Evolutionary conservation across 2,329 filamentous ascomycete species (phyloP), one percentile per base, ranked within the genome.

Genomic region (Xylariomycetidae sp.): DNA sequence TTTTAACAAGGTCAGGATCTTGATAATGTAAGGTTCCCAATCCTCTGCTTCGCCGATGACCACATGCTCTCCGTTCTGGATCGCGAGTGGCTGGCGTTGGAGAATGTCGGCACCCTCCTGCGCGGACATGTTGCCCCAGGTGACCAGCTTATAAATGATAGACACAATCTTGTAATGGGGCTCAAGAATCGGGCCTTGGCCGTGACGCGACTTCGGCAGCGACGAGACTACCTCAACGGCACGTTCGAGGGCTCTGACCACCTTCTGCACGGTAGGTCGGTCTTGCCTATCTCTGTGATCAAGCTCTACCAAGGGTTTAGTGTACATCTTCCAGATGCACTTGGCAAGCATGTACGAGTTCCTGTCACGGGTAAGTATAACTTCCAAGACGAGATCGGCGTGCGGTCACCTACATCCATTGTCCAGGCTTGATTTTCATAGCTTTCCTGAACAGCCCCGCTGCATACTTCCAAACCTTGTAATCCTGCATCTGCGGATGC

Each of bases 141-240:
- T 67, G 12, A 94, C 84, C 16, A 95, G 71, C 58, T 96, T 95
- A 63, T 94, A 80, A 6, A 88, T 64, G 15, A 92, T 67, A 3
- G 85, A 84, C 22, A 92, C 74, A 14, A 95, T 81, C 62, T 94
- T 95, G 68, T 94, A 95, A 55, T 95, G 88, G 4, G 89, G 89
- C 56, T 95, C 89, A 12, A 96, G 72, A 16, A 94, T 81, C 0
- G 86, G 88, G 40, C 95, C 88, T 38, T 64, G 65, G 14, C 72
- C 80, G 53, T 70, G 66, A 11, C 73, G 64, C 4, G 72, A 72
- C 42, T 77, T 77, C 17, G 72, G 70, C 18, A 73, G 58, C 13
- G 63, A 64, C 6, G 64, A 61, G 2, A 73, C 72, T 2, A 73
- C 64, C 34, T 69, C 54, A 14, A 78, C 62, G 2, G 72, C 62